A percentile compares a stretch with the other conserved stretches of the same genome.
Conservation (phyloP, 1,284 basidiomycete species). For the Rhodotorula mucilaginosa region DNA sequence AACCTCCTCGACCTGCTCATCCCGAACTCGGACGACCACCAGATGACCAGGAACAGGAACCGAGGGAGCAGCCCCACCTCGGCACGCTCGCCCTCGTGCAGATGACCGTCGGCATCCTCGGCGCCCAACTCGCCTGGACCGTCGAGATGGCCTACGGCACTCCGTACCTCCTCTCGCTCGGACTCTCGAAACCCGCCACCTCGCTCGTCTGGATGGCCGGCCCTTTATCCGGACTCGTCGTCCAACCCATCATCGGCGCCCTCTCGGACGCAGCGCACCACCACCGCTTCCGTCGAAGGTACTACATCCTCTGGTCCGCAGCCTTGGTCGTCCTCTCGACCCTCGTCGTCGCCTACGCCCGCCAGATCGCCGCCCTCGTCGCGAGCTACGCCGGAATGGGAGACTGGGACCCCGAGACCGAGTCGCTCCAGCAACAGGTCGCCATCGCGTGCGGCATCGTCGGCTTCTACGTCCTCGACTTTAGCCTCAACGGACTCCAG, state of each 20-base stretch:
- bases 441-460: slow-evolving; percentile 83
- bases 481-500: slow-evolving; percentile 70
- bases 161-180: slow-evolving; percentile 83
- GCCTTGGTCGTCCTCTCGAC: slow-evolving; percentile 58
- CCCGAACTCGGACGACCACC: too few species aligned
- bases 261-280: slow-evolving; percentile 28
- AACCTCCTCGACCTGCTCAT: too few species aligned
- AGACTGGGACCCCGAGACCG: slow-evolving; percentile 82
- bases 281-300: slow-evolving; percentile 26
- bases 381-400: slow-evolving; percentile 62
- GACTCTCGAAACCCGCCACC: slow-evolving; percentile 84
- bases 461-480: slow-evolving; percentile 90
- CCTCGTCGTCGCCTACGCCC: slow-evolving; percentile 82
- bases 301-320: slow-evolving; percentile 30
- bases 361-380: slow-evolving; percentile 63
- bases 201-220: slow-evolving; percentile 92
- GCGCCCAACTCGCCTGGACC: slow-evolving; percentile 89
- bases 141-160: slow-evolving; percentile 73
- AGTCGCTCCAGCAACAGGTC: slow-evolving; percentile 60
- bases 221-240: slow-evolving; percentile 83
- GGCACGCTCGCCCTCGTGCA: slow-evolving; percentile 12
- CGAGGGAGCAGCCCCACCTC: not conserved
- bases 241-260: slow-evolving; percentile 84
- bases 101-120: slow-evolving; percentile 59
- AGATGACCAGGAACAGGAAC: not conserved